phyloP scores from a whole-genome alignment of 176 grass and related monocot species.

The Tillandsia leiboldiana region DNA sequence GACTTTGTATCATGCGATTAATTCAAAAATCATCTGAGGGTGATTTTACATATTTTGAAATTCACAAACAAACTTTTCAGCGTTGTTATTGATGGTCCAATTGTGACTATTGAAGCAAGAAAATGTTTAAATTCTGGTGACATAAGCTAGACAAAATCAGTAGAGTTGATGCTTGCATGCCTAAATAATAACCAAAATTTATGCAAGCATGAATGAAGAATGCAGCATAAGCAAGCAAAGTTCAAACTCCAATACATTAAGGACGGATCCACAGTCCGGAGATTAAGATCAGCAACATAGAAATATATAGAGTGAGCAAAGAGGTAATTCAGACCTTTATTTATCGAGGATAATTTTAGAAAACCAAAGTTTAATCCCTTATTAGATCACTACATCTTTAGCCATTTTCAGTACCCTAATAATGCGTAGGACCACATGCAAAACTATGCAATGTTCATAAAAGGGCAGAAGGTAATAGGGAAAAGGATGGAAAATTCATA shows the following conservation, averaged over 20 bases:
- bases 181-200: not conserved
- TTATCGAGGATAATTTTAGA: not conserved
- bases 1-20: not conserved
- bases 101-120: not conserved
- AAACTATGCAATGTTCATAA: not conserved
- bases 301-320: not conserved
- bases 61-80: not conserved
- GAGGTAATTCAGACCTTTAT: not conserved
- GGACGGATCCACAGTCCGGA: not conserved
- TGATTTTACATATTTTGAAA: not conserved
- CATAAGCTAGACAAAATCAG: not conserved
- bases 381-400: not conserved
- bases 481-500: slow-evolving; percentile 1
- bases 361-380: not conserved
- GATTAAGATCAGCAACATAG: not conserved
- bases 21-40: not conserved
- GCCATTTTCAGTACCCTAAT: no score
- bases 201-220: not conserved
- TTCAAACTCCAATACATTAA: not conserved
- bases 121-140: not conserved
- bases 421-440: not conserved
- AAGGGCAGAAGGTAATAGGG: not conserved
- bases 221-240: not conserved
- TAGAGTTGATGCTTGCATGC: not conserved
- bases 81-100: not conserved